Evolutionary conservation across 2,329 filamentous ascomycete species (phyloP).

Genomic region (Fusarium proliferatum): DNA sequence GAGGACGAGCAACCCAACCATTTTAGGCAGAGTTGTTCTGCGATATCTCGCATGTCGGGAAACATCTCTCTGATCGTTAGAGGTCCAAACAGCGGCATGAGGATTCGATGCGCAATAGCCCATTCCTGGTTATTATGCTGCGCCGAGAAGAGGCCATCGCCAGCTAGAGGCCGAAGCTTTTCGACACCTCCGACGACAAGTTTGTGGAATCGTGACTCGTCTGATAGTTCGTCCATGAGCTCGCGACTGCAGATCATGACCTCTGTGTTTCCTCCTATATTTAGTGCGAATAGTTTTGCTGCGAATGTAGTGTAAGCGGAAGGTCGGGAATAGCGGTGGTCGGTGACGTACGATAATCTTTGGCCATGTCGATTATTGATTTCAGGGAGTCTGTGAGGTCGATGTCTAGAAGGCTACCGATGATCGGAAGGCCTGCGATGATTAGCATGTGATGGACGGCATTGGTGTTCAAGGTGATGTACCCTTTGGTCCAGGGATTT

Average conservation of each 20-base stretch:
- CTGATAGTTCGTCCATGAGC: conserved; percentile 67
- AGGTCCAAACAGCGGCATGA: conserved; percentile 77
- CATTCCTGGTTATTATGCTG: conserved; percentile 66
- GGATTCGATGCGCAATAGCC: conserved; percentile 73
- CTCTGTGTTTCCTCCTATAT: not conserved
- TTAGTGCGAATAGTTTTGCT: not conserved
- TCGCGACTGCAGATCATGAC: not conserved
- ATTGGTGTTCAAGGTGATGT: fast-evolving
- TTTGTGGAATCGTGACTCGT: conserved; percentile 74
- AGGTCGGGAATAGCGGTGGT: fast-evolving
- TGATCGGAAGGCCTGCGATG: not conserved
- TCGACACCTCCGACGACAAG: conserved; percentile 59
- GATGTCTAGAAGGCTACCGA: not conserved
- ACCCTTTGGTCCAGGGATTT: conserved; percentile 13
- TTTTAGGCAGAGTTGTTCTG: conserved; percentile 73
- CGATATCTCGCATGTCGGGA: conserved; percentile 74
- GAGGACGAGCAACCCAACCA: conserved; percentile 46
- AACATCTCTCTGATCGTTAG: conserved; percentile 76
- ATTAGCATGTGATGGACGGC: not conserved
- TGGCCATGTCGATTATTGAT: not conserved
- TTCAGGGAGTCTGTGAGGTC: not conserved
- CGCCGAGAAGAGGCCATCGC: conserved; percentile 75
- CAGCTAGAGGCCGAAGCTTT: conserved; percentile 67
- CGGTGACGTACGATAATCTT: not conserved
- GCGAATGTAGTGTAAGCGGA: fast-evolving